These are phyloP conservation scores for Cutaneotrichosporon curvatum DNA, from an alignment of 1,284 basidiomycete species.

Conservation along the genomic window DNA sequence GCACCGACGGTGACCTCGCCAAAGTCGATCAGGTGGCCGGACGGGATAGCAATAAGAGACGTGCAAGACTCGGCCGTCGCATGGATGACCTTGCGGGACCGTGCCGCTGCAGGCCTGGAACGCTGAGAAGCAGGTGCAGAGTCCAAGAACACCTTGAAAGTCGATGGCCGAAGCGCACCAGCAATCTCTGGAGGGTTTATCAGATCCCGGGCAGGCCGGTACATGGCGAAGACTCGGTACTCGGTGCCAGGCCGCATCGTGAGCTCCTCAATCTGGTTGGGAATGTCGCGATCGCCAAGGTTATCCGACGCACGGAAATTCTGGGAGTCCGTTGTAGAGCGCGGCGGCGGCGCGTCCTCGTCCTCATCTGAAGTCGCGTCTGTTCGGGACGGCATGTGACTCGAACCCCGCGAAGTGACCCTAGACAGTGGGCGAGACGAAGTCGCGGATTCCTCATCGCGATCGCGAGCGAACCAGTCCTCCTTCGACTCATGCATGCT, in stretches of 20 bases:
- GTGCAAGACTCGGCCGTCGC: constrained; percentile 49
- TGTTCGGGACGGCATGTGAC: constrained; percentile 22
- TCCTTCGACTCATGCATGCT: constrained; percentile 1
- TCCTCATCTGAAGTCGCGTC: constrained; percentile 35
- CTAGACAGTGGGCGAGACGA: constrained; percentile 34
- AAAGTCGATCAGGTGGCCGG: constrained; percentile 46
- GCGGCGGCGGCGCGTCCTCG: constrained; percentile 15
- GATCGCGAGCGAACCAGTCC: constrained; percentile 1
- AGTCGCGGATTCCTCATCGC: neutral
- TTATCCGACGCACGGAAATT: constrained; percentile 11
- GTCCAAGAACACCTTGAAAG: constrained; percentile 49
- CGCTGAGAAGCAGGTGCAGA: constrained; percentile 31
- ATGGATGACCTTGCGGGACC: constrained; percentile 19
- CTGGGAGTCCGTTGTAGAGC: too few species aligned
- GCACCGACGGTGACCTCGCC: constrained; percentile 51
- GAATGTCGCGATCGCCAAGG: constrained; percentile 25
- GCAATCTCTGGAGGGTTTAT: constrained; percentile 34
- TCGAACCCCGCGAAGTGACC: constrained; percentile 31
- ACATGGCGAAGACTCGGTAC: constrained; percentile 49
- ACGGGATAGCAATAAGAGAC: constrained; percentile 46
- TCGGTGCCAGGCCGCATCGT: constrained; percentile 49
- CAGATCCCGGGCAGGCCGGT: constrained; percentile 43
- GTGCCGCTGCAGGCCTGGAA: constrained; percentile 9
- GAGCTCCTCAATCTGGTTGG: constrained; percentile 50
- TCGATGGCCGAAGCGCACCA: constrained; percentile 42